Base-by-base conservation (phyloP, 2,329 filamentous ascomycete species). In the Fusarium verticillioides region DNA sequence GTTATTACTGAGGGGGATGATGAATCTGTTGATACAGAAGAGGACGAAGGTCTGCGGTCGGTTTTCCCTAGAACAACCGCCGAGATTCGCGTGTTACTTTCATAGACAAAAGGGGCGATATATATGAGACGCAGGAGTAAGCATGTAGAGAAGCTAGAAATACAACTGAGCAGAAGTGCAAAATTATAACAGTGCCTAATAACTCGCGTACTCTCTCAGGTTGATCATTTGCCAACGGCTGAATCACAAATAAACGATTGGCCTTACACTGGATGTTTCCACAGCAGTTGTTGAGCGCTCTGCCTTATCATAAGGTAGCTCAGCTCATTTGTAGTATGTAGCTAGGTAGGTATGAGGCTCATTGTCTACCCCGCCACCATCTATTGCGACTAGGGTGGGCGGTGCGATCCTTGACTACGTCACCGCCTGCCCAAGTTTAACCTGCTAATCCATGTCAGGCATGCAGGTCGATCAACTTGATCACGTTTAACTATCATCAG, bases 11-110 rank as follows among this genome's bases (percentile, higher is more conserved):
- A 83, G 10, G 32, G 85, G 86, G 69, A 82, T 6, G 86, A 87
- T 56, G 82, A 83, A 9, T 66, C 58, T 19, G 53, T 42, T 16
- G 66, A 69, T 44, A 73, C 68, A 13, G 77, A 70, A 12, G 77
- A 75, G 2, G 77, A 75, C 7, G 80, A 81, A 12, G 57, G 63
- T 9, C 58, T 82, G 23, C 77, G 80, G 21, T 70, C 73, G 21
- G 76, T 89, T 15, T 90, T 91, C 75, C 89, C 89, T 0, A 85
- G 90, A 54, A 91, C 89, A 9, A 86, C 85, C 11, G 86, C 87
- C 11, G 90, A 92, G 77, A 89, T 91, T 37, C 84, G 87, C 30
- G 88, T 91, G 37, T 76, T 91, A 50, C 78, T 91, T 16, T 90
- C 88, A 19, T 90, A 81, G 60, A 49, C 12, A 26, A 40, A 19